These are phyloP conservation scores for Fusarium stilboides DNA, from an alignment of 2,329 filamentous ascomycete species.

Conservation along the genomic window DNA sequence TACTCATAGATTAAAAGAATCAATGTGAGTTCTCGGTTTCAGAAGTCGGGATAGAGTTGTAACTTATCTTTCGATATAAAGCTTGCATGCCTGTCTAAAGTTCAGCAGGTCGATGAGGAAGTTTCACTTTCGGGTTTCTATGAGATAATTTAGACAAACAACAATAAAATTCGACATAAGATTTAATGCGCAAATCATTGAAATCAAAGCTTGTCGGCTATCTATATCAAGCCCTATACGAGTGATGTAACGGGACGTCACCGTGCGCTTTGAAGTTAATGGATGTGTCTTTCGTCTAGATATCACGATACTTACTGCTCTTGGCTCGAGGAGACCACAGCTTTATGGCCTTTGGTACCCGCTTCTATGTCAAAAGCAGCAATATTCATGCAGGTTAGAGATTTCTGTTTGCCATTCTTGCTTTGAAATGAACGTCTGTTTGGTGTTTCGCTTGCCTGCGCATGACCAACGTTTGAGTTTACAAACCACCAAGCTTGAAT, in stretches of 20 bases:
- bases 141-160: too few relatives aligned
- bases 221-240: neutral
- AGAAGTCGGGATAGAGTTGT: neutral
- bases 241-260: neutral
- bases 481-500: neutral
- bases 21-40: too few relatives aligned
- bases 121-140: too few relatives aligned
- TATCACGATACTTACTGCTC: neutral
- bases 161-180: neutral
- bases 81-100: neutral
- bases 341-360: neutral
- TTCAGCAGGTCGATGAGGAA: neutral
- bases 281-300: neutral
- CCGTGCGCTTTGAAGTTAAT: neutral
- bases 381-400: too few relatives aligned
- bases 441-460: neutral
- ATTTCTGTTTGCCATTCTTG: neutral
- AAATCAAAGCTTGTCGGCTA: neutral
- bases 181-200: neutral
- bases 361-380: too few relatives aligned
- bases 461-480: constrained; percentile 3
- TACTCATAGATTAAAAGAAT: too few relatives aligned
- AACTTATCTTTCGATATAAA: neutral
- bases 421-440: neutral
- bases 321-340: neutral